These are phyloP conservation scores for Yarrowia divulgata DNA, from an alignment of 805 yeast species.

Conservation along the genomic window DNA sequence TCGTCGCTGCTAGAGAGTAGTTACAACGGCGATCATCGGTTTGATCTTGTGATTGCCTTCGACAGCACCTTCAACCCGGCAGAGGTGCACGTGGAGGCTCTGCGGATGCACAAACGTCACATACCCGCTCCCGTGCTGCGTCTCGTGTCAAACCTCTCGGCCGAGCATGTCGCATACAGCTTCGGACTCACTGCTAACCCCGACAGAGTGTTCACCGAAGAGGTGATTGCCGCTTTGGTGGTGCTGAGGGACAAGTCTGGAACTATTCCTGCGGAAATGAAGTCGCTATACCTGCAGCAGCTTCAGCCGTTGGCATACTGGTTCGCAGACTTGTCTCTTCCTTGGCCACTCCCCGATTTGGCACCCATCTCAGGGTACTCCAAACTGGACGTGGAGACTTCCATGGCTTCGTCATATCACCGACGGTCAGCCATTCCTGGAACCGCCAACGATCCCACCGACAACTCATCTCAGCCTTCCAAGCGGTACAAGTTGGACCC, in stretches of 20 bases:
- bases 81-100: slow-evolving; percentile 50
- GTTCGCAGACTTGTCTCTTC: slow-evolving; percentile 56
- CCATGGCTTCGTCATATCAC: slow-evolving; percentile 47
- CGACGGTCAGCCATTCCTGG: slow-evolving; percentile 36
- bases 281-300: slow-evolving; percentile 74
- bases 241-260: slow-evolving; percentile 85
- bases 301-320: slow-evolving; percentile 68
- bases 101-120: slow-evolving; percentile 46
- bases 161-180: slow-evolving; percentile 76
- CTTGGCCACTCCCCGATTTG: slow-evolving; percentile 84
- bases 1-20: slow-evolving; percentile 49
- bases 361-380: slow-evolving; percentile 67
- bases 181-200: slow-evolving; percentile 51
- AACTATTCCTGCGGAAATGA: slow-evolving; percentile 75
- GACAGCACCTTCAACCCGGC: slow-evolving; percentile 65
- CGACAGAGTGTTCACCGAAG: slow-evolving; percentile 60
- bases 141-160: slow-evolving; percentile 77
- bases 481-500: slow-evolving; percentile 68
- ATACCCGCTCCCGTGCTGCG: slow-evolving; percentile 69
- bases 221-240: slow-evolving; percentile 80
- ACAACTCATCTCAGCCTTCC: slow-evolving; percentile 56
- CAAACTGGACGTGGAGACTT: slow-evolving; percentile 79
- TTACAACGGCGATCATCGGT: slow-evolving; percentile 45
- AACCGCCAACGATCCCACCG: slow-evolving; percentile 37
- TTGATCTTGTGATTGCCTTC: slow-evolving; percentile 67